Evolutionary conservation across 2,329 filamentous ascomycete genomes (phyloP), one percentile per base, ranked within the genome.

Genomic region (Cercospora sp.): DNA sequence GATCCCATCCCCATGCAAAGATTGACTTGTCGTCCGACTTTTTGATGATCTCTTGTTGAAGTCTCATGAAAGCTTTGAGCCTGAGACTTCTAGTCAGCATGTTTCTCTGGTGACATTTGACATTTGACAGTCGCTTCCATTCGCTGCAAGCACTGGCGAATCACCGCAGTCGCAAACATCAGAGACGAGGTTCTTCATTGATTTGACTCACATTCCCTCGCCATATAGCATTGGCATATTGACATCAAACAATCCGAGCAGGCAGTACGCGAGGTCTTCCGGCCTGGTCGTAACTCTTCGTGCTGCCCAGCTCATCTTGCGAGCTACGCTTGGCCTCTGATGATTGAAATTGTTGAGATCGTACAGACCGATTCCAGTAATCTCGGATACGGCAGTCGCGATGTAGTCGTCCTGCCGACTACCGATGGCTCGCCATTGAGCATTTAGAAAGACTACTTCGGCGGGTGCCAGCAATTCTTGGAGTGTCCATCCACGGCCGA

Each of bases 261-360:
- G 72, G 6, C 77, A 83, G 59, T 84, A 84, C 0, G 81, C 81
- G 13, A 77, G 74, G 42, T 84, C 83, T 60, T 84, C 82, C 0
- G 63, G 3, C 2, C 77, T 48, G 6, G 67, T 67, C 1, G 69
- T 72, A 3, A 9, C 28, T 10, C 69, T 63, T 5, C 60, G 16
- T 23, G 68, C 48, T 39, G 67, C 67, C 70, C 70, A 72, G 42
- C 51, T 64, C 70, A 72, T 72, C 55, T 68, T 71, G n/a, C 66
- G 48, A 31, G 67, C 65, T 28, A 65, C 42, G 55, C 67, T 67
- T n/a, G 55, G 39, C 7, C 45, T 26, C 8, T 62, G 39, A 16
- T 57, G 31, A 8, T 36, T 66, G 42, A 65, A 65, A n/a, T 63
- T 63, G 18, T 60, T 64, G 51, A 61, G 42, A 26, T 65, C 57